A percentile compares a stretch with the other conserved stretches of the same genome.
Conservation (phyloP, 2,329 filamentous ascomycete genomes). For the Pestalotiopsis sp. region DNA sequence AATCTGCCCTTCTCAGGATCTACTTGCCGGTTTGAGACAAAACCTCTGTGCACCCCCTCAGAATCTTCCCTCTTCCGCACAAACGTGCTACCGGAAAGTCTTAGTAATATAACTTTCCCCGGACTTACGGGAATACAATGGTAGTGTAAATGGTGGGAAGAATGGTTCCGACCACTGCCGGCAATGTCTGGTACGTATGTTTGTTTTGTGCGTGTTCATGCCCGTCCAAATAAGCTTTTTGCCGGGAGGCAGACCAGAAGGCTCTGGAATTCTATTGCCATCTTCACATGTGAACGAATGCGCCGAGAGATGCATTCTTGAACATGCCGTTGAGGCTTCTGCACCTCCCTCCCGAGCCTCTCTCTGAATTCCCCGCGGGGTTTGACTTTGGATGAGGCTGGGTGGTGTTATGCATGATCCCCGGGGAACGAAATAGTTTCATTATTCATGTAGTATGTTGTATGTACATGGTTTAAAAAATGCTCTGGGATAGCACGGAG, state of each 20-base stretch:
- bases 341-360: no score
- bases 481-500: no score
- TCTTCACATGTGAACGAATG: not conserved
- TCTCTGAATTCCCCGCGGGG: not conserved
- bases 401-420: not conserved
- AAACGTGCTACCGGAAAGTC: not conserved
- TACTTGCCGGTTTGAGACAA: conserved; percentile 5
- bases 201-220: not conserved
- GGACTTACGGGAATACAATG: not conserved
- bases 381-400: not conserved
- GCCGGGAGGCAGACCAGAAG: not conserved
- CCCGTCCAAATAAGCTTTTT: not conserved
- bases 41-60: not conserved
- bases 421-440: not conserved
- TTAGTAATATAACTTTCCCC: not conserved
- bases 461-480: not conserved
- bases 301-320: not conserved
- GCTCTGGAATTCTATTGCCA: not conserved
- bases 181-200: not conserved
- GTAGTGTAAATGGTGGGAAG: not conserved
- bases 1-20: not conserved
- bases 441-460: not conserved
- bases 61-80: not conserved
- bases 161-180: not conserved
- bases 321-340: not conserved